Conservation (phyloP, 148 eudicot genomes). For the Camellia japonica region DNA sequence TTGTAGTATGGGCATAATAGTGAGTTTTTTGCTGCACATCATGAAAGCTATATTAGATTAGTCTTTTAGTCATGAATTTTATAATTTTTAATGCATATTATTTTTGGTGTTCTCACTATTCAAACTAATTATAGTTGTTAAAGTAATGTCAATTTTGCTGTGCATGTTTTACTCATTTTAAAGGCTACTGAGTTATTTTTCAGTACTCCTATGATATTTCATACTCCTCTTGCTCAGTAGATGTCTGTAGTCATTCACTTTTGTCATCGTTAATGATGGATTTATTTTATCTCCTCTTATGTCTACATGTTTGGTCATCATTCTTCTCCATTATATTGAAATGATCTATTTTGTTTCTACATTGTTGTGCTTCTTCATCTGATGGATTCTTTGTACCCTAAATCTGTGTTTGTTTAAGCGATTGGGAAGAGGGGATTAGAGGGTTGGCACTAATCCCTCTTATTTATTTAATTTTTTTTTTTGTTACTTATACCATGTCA, state of each 20-base stretch:
- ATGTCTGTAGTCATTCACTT: neutral
- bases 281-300: neutral
- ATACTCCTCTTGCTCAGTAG: constrained; percentile 8
- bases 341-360: neutral
- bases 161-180: neutral
- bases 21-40: neutral
- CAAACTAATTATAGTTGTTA: neutral
- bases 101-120: neutral
- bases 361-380: neutral
- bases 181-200: neutral
- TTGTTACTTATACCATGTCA: no score
- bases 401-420: no score
- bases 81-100: neutral
- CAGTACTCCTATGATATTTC: neutral
- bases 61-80: neutral
- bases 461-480: no score
- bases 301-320: neutral
- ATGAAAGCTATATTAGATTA: neutral
- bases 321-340: neutral
- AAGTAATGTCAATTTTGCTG: neutral
- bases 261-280: neutral
- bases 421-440: no score
- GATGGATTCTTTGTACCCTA: neutral
- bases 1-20: neutral
- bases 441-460: no score